phyloP scores from a whole-genome alignment of 495 filamentous ascomycete genomes.

The Copromyces sp. region DNA sequence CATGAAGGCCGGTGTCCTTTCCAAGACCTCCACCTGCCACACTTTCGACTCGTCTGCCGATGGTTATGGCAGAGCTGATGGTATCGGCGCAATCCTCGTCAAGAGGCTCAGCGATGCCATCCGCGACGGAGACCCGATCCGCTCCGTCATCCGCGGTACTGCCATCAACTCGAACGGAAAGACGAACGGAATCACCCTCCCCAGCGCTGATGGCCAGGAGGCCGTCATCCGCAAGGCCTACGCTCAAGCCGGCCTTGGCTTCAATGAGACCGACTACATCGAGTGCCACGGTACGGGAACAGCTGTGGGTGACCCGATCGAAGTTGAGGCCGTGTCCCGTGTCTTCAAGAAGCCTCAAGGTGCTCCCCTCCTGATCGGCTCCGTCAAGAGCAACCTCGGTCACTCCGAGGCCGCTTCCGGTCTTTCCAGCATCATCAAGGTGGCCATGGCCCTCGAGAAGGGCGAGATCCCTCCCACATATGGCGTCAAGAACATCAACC shows the following conservation, averaged over 20 bases:
- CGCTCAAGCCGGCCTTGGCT: slow-evolving; percentile 31
- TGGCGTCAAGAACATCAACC: slow-evolving; percentile 39
- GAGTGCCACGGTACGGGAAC: slow-evolving; percentile 29
- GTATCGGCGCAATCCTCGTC: slow-evolving; percentile 39
- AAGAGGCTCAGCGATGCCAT: slow-evolving; percentile 45
- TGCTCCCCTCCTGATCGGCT: slow-evolving; percentile 19
- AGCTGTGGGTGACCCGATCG: slow-evolving; percentile 26
- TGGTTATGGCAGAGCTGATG: slow-evolving; percentile 57
- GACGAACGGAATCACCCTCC: slow-evolving; percentile 39
- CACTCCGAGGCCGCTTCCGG: slow-evolving; percentile 44
- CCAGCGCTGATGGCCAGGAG: slow-evolving; percentile 40
- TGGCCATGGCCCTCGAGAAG: slow-evolving; percentile 39
- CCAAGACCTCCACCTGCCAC: slow-evolving; percentile 35
- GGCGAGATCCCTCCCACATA: slow-evolving; percentile 33
- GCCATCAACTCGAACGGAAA: slow-evolving; percentile 46
- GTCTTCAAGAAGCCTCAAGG: slow-evolving; percentile 8
- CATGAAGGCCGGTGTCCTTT: slow-evolving; percentile 26
- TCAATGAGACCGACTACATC: slow-evolving; percentile 31
- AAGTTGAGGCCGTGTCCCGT: slow-evolving; percentile 19
- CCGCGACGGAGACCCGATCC: slow-evolving; percentile 39
- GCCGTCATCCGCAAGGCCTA: slow-evolving; percentile 40
- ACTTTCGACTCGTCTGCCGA: slow-evolving; percentile 50
- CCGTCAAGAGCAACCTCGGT: slow-evolving; percentile 48
- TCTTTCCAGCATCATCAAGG: slow-evolving; percentile 45
- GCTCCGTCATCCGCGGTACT: slow-evolving; percentile 46